Percentiles rank a stretch among this genome's conserved stretches.
Evolutionary conservation across 108 stramenopile species (phyloP).

Genomic region (Pseudonitzschia delicatissima): DNA sequence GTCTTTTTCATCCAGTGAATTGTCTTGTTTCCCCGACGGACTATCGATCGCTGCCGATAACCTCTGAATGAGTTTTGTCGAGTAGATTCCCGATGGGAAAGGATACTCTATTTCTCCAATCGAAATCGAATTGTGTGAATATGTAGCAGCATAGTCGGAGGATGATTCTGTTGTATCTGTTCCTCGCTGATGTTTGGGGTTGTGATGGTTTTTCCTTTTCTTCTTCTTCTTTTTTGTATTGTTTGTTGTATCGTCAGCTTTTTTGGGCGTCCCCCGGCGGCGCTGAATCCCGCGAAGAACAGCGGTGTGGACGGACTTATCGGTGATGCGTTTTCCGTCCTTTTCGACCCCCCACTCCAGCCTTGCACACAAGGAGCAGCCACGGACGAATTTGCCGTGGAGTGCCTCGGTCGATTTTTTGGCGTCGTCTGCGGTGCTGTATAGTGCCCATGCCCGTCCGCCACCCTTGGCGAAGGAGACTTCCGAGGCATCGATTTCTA

Average conservation of each 20-base stretch:
- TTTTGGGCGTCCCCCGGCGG: slow-evolving; percentile 4
- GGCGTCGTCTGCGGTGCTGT: not conserved
- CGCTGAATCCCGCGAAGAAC: slow-evolving; percentile 5
- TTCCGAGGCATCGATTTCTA: slow-evolving; percentile 10
- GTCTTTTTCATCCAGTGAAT: not conserved
- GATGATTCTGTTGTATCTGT: not conserved
- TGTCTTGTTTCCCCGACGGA: not conserved
- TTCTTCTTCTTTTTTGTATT: not conserved
- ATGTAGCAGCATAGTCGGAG: not conserved
- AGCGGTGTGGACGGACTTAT: not conserved
- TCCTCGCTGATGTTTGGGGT: not conserved
- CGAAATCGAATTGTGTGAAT: slow-evolving; percentile 13
- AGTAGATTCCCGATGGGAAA: slow-evolving; percentile 19
- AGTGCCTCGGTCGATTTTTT: not conserved
- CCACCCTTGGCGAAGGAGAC: slow-evolving; percentile 13
- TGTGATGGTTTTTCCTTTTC: not conserved
- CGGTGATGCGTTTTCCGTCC: not conserved
- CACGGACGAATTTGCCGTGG: not conserved
- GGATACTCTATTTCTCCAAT: slow-evolving; percentile 20
- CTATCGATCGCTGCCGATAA: not conserved
- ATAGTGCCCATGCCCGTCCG: slow-evolving; percentile 5
- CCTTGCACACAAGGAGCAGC: slow-evolving; percentile 12
- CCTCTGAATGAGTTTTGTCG: slow-evolving; percentile 14
- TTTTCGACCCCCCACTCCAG: slow-evolving; percentile 6
- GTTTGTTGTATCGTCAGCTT: not conserved